These are phyloP conservation scores for Gentiana straminea DNA, from an alignment of 257 asterid genomes.

Conservation along the genomic window DNA sequence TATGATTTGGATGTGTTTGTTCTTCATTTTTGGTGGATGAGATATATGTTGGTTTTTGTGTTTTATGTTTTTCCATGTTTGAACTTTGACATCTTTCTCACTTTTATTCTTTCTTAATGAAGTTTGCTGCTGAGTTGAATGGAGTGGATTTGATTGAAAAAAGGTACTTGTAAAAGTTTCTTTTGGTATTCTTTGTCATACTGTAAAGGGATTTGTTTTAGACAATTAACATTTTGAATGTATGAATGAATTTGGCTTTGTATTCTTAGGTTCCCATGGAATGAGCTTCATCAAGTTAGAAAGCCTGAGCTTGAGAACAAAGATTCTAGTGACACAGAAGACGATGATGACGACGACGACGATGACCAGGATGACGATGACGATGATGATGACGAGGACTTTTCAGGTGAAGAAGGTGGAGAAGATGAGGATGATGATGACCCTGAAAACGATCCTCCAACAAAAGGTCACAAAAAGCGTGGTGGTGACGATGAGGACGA, in stretches of 20 bases:
- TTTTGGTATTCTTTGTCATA: neutral
- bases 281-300: constrained; percentile 30
- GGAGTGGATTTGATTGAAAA: constrained; percentile 18
- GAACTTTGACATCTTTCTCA: neutral
- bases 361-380: constrained; percentile 45
- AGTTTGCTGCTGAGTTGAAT: constrained; percentile 20
- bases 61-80: too few species aligned
- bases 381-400: constrained; percentile 76
- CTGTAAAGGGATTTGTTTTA: too few species aligned
- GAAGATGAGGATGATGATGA: constrained; percentile 60
- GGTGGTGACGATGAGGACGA: constrained; percentile 39
- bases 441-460: constrained; percentile 41
- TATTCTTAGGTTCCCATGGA: constrained; percentile 48
- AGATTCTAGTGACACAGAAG: constrained; percentile 63
- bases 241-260: too few species aligned
- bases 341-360: constrained; percentile 62
- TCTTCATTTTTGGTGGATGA: neutral
- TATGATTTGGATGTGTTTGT: neutral
- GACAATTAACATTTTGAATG: too few species aligned
- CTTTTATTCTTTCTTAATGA: constrained; percentile 20
- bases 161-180: constrained; percentile 28
- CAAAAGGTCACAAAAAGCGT: constrained; percentile 50
- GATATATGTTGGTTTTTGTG: too few species aligned
- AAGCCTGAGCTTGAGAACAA: constrained; percentile 42
- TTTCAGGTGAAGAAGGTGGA: constrained; percentile 71